These are phyloP conservation scores for Xanthoparmelia taractica DNA, from an alignment of 495 filamentous ascomycete genomes.

Conservation along the genomic window DNA sequence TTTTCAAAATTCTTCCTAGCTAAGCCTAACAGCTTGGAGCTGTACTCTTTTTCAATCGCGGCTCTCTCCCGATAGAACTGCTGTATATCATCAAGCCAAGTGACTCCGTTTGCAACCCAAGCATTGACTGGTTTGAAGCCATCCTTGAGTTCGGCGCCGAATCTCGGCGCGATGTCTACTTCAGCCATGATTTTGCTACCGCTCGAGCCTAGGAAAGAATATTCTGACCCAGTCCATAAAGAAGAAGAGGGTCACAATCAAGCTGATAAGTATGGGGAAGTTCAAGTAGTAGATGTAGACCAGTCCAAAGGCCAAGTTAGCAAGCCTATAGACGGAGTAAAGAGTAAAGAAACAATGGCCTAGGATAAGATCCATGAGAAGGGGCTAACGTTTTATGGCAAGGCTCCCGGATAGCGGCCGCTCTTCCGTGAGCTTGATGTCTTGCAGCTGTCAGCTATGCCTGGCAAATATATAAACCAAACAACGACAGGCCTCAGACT, in stretches of 20 bases:
- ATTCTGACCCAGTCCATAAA: background rate
- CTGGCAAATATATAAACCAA: background rate
- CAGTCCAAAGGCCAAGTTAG: background rate
- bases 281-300: background rate
- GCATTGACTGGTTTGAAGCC: slow-evolving; percentile 86
- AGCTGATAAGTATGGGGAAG: background rate
- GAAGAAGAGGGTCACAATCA: background rate
- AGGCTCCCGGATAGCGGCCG: background rate
- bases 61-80: slow-evolving; percentile 94
- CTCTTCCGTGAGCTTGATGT: background rate
- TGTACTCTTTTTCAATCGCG: slow-evolving; percentile 93
- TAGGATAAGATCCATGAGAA: background rate
- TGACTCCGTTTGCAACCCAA: slow-evolving; percentile 83
- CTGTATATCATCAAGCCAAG: slow-evolving; percentile 94
- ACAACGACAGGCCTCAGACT: background rate
- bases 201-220: background rate
- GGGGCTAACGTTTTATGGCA: background rate
- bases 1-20: slow-evolving; percentile 96
- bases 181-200: slow-evolving; percentile 55
- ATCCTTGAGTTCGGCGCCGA: slow-evolving; percentile 93
- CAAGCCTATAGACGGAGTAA: background rate
- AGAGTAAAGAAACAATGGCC: background rate
- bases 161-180: slow-evolving; percentile 64
- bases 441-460: background rate
- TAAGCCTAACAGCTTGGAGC: slow-evolving; percentile 71